A percentile compares a stretch with the other conserved stretches of the same genome.
These are phyloP conservation scores for Microbotryomycetes sp. DNA, from an alignment of 1,284 basidiomycete species.

Conservation along the genomic window DNA sequence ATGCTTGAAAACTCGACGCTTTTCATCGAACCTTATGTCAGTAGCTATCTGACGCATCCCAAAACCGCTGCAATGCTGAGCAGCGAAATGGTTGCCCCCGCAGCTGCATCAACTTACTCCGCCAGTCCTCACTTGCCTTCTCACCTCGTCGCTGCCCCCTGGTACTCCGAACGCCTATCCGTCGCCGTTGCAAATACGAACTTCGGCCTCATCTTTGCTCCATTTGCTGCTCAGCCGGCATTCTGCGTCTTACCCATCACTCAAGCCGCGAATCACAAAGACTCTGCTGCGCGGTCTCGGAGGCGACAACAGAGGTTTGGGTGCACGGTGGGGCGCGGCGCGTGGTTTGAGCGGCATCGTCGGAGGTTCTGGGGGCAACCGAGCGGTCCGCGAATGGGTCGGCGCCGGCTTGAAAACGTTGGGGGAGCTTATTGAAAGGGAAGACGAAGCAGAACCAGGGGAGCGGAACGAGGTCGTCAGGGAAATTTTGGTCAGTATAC, in stretches of 20 bases:
- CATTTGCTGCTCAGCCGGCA: constrained; percentile 61
- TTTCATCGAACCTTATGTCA: constrained; percentile 93
- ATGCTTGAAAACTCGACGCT: constrained; percentile 74
- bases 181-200: constrained; percentile 53
- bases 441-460: constrained; percentile 63
- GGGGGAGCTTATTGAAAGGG: constrained; percentile 66
- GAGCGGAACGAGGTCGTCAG: constrained; percentile 26
- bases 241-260: constrained; percentile 60
- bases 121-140: constrained; percentile 78
- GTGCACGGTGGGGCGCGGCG: constrained; percentile 72
- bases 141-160: constrained; percentile 66
- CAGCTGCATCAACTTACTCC: constrained; percentile 94
- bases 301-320: constrained; percentile 47
- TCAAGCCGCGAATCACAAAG: constrained; percentile 82
- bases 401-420: constrained; percentile 25
- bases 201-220: constrained; percentile 67
- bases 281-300: constrained; percentile 76
- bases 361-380: constrained; percentile 37
- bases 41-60: constrained; percentile 39
- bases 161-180: constrained; percentile 36
- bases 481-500: constrained; percentile 24
- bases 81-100: not conserved
- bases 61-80: constrained; percentile 3
- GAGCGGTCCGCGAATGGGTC: constrained; percentile 54
- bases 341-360: constrained; percentile 67